These are phyloP conservation scores for Noccaea bulbosa DNA, from an alignment of 345 rosid genomes.

Conservation along the genomic window DNA sequence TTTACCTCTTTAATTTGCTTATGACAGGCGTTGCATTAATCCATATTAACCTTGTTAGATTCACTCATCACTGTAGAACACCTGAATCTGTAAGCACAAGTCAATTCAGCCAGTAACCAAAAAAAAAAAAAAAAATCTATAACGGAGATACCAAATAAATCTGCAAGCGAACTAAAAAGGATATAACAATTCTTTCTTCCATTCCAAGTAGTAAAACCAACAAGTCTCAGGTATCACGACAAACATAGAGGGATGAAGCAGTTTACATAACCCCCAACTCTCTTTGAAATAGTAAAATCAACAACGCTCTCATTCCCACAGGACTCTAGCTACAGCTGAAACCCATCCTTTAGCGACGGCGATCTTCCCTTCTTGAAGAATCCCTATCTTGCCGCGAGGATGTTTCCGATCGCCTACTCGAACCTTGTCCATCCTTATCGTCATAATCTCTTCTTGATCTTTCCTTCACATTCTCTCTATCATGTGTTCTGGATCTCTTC, in stretches of 20 bases:
- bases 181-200: not conserved
- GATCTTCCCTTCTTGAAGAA: constrained; percentile 44
- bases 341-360: constrained; percentile 24
- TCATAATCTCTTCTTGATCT: constrained; percentile 43
- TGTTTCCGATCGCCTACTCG: constrained; percentile 46
- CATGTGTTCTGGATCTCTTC: constrained; percentile 50
- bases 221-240: not conserved
- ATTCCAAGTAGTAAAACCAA: constrained; percentile 15
- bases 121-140: constrained; percentile 1
- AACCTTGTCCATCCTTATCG: constrained; percentile 44
- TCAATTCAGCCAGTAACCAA: constrained; percentile 17
- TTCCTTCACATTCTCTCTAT: constrained; percentile 17
- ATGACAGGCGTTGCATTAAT: not conserved
- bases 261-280: constrained; percentile 11
- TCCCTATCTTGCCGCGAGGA: constrained; percentile 46
- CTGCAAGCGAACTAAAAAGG: not conserved
- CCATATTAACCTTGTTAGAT: too few relatives aligned
- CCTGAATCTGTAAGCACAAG: constrained; percentile 14
- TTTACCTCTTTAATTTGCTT: constrained; percentile 19
- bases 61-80: constrained; percentile 20
- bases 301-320: constrained; percentile 38
- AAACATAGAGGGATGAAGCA: constrained; percentile 9
- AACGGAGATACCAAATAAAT: not conserved
- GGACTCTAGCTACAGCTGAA: not conserved
- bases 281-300: constrained; percentile 28